Base-by-base conservation (phyloP, 75 land plant genomes). In the Pseudotsuga menziesii region DNA sequence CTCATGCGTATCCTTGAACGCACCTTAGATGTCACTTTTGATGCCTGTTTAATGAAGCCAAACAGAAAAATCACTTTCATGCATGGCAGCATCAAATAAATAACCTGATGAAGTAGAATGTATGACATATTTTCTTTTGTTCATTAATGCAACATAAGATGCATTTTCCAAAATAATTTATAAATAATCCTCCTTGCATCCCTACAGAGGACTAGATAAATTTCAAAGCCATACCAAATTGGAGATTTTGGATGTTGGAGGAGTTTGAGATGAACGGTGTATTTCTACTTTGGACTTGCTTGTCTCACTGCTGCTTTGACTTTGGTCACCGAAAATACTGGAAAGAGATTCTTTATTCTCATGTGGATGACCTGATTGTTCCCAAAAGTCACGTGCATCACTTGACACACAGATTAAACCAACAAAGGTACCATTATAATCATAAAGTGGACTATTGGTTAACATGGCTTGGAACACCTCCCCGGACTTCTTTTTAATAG, bases 391-490 rank as follows among this genome's bases (percentile, higher is more conserved):
- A 5, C 39, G 79, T 69, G 79, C 26, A 52, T 78, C 79, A 69
- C 56, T 17, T 69, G 74, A 58, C 32, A 80, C 79, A 25, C 52
- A 81, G 15, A 77, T 75, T 25, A 76, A 74, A 14, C 88, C 88
- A 39, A 80, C 58, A 20, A 86, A 63, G 20, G 17, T 23, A 22
- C 86, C 80, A 59, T 80, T 57, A 19, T 86, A 80, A 67, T 80
- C 82, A 59, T 80, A 81, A 39, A 84, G 61, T 25, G 88, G 88
- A 19, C 75, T 85, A 20, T 84, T 69, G 22, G 82, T 76, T 56
- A 86, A 73, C 82, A 77, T 55, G 5, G 82, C 78, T 22, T 60
- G 77, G 61, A 86, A 83, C 0, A 80, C 44, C 3, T 80, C 88
- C n/a, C 86, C 86, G 63, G 76, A 67, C 63, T 77, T 86, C 54